Conservation (phyloP, 164 flowering plant species). For the Berberis thunbergii region DNA sequence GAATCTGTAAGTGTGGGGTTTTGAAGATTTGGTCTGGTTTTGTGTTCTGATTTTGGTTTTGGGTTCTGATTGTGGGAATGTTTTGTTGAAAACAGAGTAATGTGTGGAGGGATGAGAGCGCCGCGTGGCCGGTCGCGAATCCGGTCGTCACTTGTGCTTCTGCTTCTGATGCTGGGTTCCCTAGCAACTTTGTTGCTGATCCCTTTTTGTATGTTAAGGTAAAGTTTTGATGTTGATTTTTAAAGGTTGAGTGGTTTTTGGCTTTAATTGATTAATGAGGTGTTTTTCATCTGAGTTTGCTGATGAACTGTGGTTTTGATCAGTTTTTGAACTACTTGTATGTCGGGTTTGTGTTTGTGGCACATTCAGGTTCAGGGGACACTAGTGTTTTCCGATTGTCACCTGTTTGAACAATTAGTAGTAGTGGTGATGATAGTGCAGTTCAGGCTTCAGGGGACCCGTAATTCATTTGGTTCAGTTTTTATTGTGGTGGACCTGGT, state of each 20-base stretch:
- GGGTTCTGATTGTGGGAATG: too few relatives aligned
- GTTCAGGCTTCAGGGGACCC: too few relatives aligned
- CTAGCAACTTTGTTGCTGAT: conserved; percentile 54
- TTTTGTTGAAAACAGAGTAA: conserved; percentile 24
- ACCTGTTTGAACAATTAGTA: too few relatives aligned
- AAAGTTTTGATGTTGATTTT: not conserved
- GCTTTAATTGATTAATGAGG: not conserved
- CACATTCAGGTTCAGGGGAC: too few relatives aligned
- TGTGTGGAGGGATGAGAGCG: conserved; percentile 51
- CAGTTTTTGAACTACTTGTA: too few relatives aligned
- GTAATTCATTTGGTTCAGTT: too few relatives aligned
- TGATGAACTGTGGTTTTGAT: not conserved
- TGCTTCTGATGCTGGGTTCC: conserved; percentile 28
- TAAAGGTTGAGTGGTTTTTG: not conserved
- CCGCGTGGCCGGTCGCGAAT: conserved; percentile 83
- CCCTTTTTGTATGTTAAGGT: conserved; percentile 84
- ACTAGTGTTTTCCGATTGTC: too few relatives aligned
- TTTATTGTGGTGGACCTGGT: too few relatives aligned
- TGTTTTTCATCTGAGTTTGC: too few relatives aligned
- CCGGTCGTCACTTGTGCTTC: conserved; percentile 49
- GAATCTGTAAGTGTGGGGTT: conserved; percentile 39
- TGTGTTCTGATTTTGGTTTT: not conserved
- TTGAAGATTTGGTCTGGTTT: not conserved
- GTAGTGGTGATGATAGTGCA: too few relatives aligned
- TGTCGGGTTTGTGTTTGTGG: too few relatives aligned